These are phyloP conservation scores for Gnomoniopsis smithogilvyi DNA, from an alignment of 2,329 filamentous ascomycete species.

Conservation along the genomic window DNA sequence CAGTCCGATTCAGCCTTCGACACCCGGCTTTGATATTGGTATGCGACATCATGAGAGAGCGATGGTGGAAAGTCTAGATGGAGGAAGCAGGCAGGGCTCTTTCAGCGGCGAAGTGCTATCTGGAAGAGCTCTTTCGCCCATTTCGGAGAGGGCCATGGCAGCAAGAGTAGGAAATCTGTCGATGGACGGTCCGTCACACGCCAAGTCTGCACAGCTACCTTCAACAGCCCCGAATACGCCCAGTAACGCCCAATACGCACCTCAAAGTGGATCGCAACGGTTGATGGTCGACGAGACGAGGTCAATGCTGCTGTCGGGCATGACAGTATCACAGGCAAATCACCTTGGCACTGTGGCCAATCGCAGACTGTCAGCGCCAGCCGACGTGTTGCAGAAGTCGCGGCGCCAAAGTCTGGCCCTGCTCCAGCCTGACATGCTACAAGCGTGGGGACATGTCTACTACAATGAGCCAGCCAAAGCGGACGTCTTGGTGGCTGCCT, in stretches of 20 bases:
- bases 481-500: conserved; percentile 43
- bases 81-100: conserved; percentile 16
- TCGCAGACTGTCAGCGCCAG: conserved; percentile 25
- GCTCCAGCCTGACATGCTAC: conserved; percentile 32
- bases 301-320: conserved; percentile 28
- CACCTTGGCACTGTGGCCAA: conserved; percentile 16
- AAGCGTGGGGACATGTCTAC: conserved; percentile 39
- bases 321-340: conserved; percentile 17
- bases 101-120: conserved; percentile 17
- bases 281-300: conserved; percentile 27
- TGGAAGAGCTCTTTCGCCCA: conserved; percentile 24
- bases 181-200: conserved; percentile 22
- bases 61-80: conserved; percentile 32
- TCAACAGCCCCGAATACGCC: conserved; percentile 16
- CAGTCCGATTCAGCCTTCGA: conserved; percentile 30
- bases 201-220: background rate
- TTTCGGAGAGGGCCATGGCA: conserved; percentile 26
- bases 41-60: conserved; percentile 35
- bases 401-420: conserved; percentile 23
- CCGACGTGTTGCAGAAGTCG: conserved; percentile 8
- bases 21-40: conserved; percentile 28
- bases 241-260: conserved; percentile 16
- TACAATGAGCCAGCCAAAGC: conserved; percentile 38
- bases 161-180: conserved; percentile 26
- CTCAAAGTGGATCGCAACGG: conserved; percentile 15